Percentiles rank a stretch among this genome's conserved stretches.
phyloP scores from a whole-genome alignment of 169 alveolate genomes.

The Babesia microti region DNA sequence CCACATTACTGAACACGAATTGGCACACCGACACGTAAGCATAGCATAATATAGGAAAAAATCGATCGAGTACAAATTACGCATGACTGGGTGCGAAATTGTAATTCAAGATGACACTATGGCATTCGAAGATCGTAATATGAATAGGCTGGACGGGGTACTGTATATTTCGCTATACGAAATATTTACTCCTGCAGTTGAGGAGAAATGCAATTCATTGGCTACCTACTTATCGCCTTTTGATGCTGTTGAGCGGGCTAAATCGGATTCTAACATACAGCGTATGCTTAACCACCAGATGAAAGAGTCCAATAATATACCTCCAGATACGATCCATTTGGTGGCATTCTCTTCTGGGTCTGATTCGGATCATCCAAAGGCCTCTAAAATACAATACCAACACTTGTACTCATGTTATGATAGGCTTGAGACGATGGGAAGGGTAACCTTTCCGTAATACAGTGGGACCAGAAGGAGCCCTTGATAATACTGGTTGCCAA shows the following conservation, averaged over 20 bases:
- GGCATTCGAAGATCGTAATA: constrained; percentile 10
- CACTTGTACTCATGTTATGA: constrained; percentile 26
- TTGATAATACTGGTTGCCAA: constrained; percentile 38
- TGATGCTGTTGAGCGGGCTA: constrained; percentile 39
- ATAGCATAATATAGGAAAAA: constrained; percentile 12
- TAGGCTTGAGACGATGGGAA: constrained; percentile 21
- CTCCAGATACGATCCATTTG: constrained; percentile 28
- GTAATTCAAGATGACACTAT: constrained; percentile 43
- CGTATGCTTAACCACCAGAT: constrained; percentile 34
- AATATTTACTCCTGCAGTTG: constrained; percentile 27
- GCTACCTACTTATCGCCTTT: constrained; percentile 30
- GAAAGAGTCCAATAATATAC: constrained; percentile 9
- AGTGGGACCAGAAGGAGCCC: constrained; percentile 24
- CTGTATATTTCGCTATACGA: constrained; percentile 37
- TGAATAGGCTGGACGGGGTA: constrained; percentile 39
- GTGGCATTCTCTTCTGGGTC: constrained; percentile 29
- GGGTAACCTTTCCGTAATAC: constrained; percentile 1
- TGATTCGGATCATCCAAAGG: constrained; percentile 10
- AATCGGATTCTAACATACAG: constrained; percentile 38
- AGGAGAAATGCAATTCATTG: constrained; percentile 30
- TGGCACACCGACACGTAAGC: constrained; percentile 39
- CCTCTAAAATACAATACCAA: constrained; percentile 28
- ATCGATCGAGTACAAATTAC: constrained; percentile 24
- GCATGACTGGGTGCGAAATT: constrained; percentile 31
- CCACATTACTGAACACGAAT: constrained; percentile 33